phyloP scores from a whole-genome alignment of 148 eudicot species.

The Cornus kousa region DNA sequence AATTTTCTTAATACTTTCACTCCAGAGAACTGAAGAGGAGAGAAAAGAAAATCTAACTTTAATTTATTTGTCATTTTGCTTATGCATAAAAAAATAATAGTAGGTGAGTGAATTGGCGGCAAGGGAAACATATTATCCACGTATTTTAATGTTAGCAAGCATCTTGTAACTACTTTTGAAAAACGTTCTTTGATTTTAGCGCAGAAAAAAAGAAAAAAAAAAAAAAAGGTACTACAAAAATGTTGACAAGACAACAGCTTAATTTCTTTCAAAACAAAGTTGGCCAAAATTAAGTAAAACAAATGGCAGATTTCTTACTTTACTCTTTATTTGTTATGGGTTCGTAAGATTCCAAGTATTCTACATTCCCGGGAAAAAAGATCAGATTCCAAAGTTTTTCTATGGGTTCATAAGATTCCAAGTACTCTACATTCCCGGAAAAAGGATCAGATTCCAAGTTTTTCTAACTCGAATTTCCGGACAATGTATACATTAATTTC shows the following conservation, averaged over 20 bases:
- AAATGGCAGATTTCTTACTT: too few relatives aligned
- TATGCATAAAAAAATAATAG: neutral
- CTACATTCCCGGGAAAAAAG: too few relatives aligned
- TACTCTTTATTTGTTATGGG: too few relatives aligned
- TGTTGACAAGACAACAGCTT: neutral
- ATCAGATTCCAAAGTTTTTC: neutral
- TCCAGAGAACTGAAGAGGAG: too few relatives aligned
- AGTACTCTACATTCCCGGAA: too few relatives aligned
- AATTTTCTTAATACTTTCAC: too few relatives aligned
- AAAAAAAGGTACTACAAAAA: neutral
- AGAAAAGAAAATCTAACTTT: neutral
- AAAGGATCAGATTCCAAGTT: neutral
- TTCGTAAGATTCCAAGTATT: too few relatives aligned
- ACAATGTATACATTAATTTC: neutral
- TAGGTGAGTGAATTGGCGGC: neutral
- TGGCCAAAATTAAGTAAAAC: too few relatives aligned
- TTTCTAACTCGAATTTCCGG: neutral
- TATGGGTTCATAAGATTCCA: too few relatives aligned
- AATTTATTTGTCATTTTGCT: neutral
- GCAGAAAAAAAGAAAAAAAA: neutral
- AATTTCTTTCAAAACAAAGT: too few relatives aligned
- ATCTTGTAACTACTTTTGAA: neutral
- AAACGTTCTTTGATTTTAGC: neutral
- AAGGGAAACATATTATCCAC: neutral
- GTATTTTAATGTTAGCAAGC: neutral